phyloP scores from a whole-genome alignment of 768 basidiomycete genomes.

The Sarcodon sp. region DNA sequence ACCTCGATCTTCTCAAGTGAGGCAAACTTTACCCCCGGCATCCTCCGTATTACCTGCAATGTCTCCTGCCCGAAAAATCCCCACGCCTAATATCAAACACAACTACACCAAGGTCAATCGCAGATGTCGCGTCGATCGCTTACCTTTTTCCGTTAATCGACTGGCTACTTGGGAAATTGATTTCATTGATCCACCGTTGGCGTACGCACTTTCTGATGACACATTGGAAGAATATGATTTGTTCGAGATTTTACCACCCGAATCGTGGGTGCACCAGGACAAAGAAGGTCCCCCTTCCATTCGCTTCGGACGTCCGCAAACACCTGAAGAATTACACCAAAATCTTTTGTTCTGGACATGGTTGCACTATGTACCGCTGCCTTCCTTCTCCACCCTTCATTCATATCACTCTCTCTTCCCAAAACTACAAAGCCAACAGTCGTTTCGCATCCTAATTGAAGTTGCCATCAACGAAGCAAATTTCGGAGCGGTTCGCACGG shows the following conservation, averaged over 20 bases:
- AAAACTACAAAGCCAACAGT: slow-evolving; percentile 21
- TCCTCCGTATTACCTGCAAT: too few relatives aligned
- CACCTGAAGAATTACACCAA: slow-evolving; percentile 9
- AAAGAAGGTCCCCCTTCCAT: neutral
- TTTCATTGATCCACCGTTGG: neutral
- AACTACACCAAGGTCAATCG: too few relatives aligned
- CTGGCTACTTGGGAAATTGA: too few relatives aligned
- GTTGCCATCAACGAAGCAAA: slow-evolving; percentile 38
- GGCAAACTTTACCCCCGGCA: too few relatives aligned
- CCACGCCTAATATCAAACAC: too few relatives aligned
- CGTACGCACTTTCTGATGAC: neutral
- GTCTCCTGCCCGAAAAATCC: too few relatives aligned
- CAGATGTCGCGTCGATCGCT: too few relatives aligned
- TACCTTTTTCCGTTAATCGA: too few relatives aligned
- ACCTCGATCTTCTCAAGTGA: too few relatives aligned
- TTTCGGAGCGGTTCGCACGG: slow-evolving; percentile 28
- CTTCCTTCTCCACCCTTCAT: slow-evolving; percentile 25
- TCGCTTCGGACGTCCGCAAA: slow-evolving; percentile 4
- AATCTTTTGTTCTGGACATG: slow-evolving; percentile 28
- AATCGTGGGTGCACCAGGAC: neutral
- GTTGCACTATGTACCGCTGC: slow-evolving; percentile 12
- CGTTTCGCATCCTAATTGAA: slow-evolving; percentile 31
- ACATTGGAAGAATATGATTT: slow-evolving; percentile 1
- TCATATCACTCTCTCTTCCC: slow-evolving; percentile 30
- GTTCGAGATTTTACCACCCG: slow-evolving; percentile 2